These are phyloP conservation scores for Tetradesmus obliquus DNA, from an alignment of 139 green algal genomes.

Conservation along the genomic window DNA sequence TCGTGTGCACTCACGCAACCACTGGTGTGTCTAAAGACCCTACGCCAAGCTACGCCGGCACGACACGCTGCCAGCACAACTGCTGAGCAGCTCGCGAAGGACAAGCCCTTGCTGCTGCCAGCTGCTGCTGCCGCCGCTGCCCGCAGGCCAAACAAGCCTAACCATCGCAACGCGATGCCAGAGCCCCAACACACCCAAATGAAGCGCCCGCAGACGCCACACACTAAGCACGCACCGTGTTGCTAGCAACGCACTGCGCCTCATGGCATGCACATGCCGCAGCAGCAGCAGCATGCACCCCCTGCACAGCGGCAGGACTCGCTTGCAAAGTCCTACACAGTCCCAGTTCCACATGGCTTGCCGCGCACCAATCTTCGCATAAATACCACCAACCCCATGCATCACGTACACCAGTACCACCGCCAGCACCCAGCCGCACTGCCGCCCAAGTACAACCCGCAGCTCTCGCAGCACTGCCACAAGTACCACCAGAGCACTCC, in stretches of 20 bases:
- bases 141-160: not conserved
- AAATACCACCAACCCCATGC: not conserved
- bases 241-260: not conserved
- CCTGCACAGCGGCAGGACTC: not conserved
- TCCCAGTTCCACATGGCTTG: not conserved
- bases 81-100: not conserved
- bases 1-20: not conserved
- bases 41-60: not conserved
- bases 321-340: not conserved
- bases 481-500: not conserved
- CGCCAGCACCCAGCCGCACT: not conserved
- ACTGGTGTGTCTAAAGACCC: not conserved
- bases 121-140: not conserved
- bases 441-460: no score
- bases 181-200: not conserved
- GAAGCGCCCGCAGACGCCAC: not conserved
- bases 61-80: not conserved
- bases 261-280: not conserved
- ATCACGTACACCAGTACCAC: not conserved
- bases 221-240: not conserved
- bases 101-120: not conserved
- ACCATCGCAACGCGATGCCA: not conserved
- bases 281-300: not conserved
- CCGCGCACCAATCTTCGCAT: not conserved
- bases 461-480: not conserved